Conservation (phyloP, 768 basidiomycete species). For the Hysterangium stoloniferum region DNA sequence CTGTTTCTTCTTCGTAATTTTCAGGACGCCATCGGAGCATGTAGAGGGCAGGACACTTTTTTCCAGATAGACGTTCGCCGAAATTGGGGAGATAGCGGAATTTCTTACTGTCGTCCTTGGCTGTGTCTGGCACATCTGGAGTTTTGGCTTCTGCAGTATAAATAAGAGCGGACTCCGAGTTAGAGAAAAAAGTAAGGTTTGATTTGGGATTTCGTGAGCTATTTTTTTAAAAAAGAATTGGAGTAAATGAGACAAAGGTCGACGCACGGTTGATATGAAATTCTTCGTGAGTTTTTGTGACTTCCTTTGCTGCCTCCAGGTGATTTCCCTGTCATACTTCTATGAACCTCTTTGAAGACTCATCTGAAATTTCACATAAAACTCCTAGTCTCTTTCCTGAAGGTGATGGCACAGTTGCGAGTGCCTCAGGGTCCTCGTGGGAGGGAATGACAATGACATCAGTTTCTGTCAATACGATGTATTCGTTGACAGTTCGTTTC, state of each 20-base stretch:
- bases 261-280: constrained; percentile 57
- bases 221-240: no score
- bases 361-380: constrained; percentile 32
- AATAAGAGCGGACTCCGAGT: constrained; percentile 42
- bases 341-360: constrained; percentile 36
- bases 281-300: constrained; percentile 47
- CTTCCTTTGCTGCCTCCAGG: constrained; percentile 43
- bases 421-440: constrained; percentile 33
- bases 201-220: no score
- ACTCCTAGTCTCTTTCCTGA: constrained; percentile 35
- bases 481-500: constrained; percentile 38
- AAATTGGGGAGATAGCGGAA: constrained; percentile 53
- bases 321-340: constrained; percentile 48
- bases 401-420: constrained; percentile 37
- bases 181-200: constrained; percentile 52
- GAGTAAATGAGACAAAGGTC: no score
- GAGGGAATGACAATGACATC: constrained; percentile 19
- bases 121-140: constrained; percentile 20
- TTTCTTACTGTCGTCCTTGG: constrained; percentile 26
- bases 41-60: constrained; percentile 46
- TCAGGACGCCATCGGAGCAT: constrained; percentile 26
- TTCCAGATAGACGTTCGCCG: constrained; percentile 53
- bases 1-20: neutral
- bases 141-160: constrained; percentile 54
- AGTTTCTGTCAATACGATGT: constrained; percentile 24